phyloP scores from a whole-genome alignment of 345 rosid genomes.

The Aquilaria sinensis region DNA sequence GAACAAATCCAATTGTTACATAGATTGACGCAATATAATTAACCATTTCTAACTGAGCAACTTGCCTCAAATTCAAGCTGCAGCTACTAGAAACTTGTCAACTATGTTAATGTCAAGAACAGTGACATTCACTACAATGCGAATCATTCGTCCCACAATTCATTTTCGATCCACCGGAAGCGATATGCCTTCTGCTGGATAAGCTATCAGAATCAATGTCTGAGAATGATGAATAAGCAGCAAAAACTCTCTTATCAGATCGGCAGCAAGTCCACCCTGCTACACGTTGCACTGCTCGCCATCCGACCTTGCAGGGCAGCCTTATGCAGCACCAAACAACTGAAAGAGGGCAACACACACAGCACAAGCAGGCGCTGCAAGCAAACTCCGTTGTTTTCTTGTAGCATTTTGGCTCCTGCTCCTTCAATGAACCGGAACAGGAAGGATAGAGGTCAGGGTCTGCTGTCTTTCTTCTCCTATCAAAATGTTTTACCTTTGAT shows the following conservation, averaged over 20 bases:
- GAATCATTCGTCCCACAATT: background rate
- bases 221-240: conserved; percentile 67
- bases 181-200: conserved; percentile 3
- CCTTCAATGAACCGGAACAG: conserved; percentile 5
- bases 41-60: no score
- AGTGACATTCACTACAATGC: background rate
- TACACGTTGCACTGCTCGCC: conserved; percentile 29
- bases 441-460: background rate
- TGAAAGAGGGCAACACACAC: conserved; percentile 57
- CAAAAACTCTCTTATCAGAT: conserved; percentile 25
- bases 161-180: background rate
- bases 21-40: no score
- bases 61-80: no score
- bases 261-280: conserved; percentile 25
- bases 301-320: conserved; percentile 53
- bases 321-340: conserved; percentile 46
- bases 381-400: conserved; percentile 33
- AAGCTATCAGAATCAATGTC: conserved; percentile 44
- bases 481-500: conserved; percentile 8
- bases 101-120: background rate
- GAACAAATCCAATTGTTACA: no score
- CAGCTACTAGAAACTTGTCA: no score
- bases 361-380: conserved; percentile 52
- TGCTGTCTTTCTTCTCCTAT: background rate
- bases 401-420: background rate